These are phyloP conservation scores for Camellia granthamiana DNA, from an alignment of 148 eudicot genomes.

Conservation along the genomic window DNA sequence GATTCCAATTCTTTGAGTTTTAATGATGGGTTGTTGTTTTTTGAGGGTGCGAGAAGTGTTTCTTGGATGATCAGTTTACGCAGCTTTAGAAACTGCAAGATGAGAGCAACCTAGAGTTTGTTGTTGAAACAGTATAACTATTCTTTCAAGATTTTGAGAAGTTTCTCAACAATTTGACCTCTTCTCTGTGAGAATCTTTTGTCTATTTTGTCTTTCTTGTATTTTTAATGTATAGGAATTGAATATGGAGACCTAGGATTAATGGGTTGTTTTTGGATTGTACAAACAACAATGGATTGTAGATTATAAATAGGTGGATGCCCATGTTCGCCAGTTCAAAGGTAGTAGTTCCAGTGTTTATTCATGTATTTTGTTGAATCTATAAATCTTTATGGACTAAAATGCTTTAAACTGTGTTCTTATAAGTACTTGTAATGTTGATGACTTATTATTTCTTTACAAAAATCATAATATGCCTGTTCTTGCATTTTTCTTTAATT, in stretches of 20 bases:
- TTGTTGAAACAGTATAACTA: conserved; percentile 47
- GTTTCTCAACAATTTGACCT: conserved; percentile 44
- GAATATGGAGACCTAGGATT: background rate
- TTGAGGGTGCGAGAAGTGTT: conserved; percentile 29
- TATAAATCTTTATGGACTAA: too few species aligned
- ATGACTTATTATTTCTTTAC: background rate
- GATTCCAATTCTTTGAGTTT: background rate
- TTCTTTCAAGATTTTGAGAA: conserved; percentile 64
- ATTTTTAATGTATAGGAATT: background rate
- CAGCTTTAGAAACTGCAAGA: conserved; percentile 60
- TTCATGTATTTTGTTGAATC: background rate
- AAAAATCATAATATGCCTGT: too few species aligned
- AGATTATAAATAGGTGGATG: conserved; percentile 52
- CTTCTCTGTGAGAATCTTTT: conserved; percentile 43
- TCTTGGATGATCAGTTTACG: conserved; percentile 60
- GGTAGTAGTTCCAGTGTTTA: conserved; percentile 53
- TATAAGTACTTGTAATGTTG: too few species aligned
- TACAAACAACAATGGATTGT: conserved; percentile 48
- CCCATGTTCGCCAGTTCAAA: conserved; percentile 65
- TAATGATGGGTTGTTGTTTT: conserved; percentile 2
- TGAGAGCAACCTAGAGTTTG: conserved; percentile 57
- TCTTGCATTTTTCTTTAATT: too few species aligned
- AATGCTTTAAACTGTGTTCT: too few species aligned
- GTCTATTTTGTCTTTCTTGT: conserved; percentile 2
- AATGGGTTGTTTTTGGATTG: conserved; percentile 2